Evolutionary conservation across 208 protist genomes (phyloP), one percentile per base, ranked within the genome.

Genomic region (Wallacemonas sp.): DNA sequence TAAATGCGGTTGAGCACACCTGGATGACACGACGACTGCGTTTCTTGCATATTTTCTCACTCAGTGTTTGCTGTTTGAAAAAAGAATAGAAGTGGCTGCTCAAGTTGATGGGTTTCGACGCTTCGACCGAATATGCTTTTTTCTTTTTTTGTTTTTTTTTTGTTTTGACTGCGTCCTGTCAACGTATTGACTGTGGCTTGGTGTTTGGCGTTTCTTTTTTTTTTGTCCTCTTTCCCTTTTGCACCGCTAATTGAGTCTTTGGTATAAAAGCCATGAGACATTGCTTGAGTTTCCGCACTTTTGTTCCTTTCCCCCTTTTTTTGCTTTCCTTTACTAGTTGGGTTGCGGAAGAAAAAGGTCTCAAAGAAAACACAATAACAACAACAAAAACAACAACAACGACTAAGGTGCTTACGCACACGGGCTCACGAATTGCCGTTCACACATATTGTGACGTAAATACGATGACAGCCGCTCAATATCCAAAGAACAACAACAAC

Each of bases 131-230:
- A n/a, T n/a, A n/a, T n/a, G n/a, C n/a, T n/a, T n/a, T n/a, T n/a
- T n/a, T n/a, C n/a, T n/a, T n/a, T 4, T 61, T 31, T n/a, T 61
- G 21, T 59, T 9, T 62, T 19, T n/a, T 46, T 6, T 62, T 62
- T 28, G 17, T 44, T n/a, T 15, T 33, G 56, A 27, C 8, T n/a
- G n/a, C n/a, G n/a, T n/a, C n/a, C n/a, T n/a, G n/a, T n/a, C n/a
- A n/a, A n/a, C n/a, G n/a, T n/a, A 14, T 41, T 41, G 9, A 41
- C 36, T 41, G 6, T 41, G 36, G 9, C 6, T 41, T 41, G 36
- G 6, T 41, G 14, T 17, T 41, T 41, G 36, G 6, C n/a, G 19
- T 28, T 28, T 62, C 46, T 21, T 39, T 49, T 4, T n/a, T 14
- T 3, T 11, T 12, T n/a, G 26, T 28, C 2, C 22, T 36, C 42